Percentiles rank a stretch among this genome's conserved stretches.
Conservation (phyloP, 768 basidiomycete species). For the Lentinula aciculospora region DNA sequence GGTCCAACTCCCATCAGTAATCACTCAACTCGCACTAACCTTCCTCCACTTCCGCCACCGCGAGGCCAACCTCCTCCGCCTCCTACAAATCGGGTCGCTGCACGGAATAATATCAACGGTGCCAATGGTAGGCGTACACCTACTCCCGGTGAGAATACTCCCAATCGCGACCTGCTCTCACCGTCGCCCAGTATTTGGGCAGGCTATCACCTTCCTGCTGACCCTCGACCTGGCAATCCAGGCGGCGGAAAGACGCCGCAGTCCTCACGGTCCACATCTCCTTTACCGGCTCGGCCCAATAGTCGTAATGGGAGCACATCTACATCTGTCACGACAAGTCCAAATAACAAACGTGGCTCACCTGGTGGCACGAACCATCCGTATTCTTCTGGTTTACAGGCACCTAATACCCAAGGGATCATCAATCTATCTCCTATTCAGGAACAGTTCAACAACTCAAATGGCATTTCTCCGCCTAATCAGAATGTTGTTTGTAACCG, state of each 20-base stretch:
- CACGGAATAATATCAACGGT: constrained; percentile 21
- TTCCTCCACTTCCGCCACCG: constrained; percentile 58
- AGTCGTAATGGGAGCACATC: constrained; percentile 45
- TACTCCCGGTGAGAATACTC: constrained; percentile 41
- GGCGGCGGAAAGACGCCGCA: constrained; percentile 33
- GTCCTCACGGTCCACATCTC: constrained; percentile 35
- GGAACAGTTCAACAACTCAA: constrained; percentile 48
- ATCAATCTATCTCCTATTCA: constrained; percentile 67
- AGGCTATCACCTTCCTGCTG: constrained; percentile 51
- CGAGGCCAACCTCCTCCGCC: constrained; percentile 61
- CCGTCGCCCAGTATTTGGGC: constrained; percentile 34
- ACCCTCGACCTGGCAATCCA: constrained; percentile 52
- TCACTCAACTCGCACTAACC: constrained; percentile 28
- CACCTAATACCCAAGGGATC: constrained; percentile 21
- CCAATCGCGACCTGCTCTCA: constrained; percentile 32
- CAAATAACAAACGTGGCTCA: constrained; percentile 37
- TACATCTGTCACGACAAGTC: constrained; percentile 31
- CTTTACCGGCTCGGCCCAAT: constrained; percentile 36
- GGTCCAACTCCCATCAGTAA: constrained; percentile 26
- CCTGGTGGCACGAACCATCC: constrained; percentile 44
- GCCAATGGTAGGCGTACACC: constrained; percentile 46
- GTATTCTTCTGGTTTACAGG: constrained; percentile 40
- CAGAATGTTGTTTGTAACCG: constrained; percentile 50
- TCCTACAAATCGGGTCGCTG: constrained; percentile 30
- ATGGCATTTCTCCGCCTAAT: constrained; percentile 44